phyloP scores from a whole-genome alignment of 345 rosid genomes.

The Hirschfeldia incana region DNA sequence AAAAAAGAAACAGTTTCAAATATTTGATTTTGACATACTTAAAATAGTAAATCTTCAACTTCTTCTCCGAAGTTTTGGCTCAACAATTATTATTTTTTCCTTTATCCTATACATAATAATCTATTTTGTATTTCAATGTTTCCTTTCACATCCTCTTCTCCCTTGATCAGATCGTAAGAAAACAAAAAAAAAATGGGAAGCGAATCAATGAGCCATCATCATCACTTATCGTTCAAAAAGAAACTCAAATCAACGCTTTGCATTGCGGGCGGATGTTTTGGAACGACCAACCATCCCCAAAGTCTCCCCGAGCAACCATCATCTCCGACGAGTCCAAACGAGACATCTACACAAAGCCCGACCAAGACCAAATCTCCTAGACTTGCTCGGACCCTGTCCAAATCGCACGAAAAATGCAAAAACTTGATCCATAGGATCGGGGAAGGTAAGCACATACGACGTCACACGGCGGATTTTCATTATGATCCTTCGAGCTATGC shows the following conservation, averaged over 20 bases:
- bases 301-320: conserved; percentile 2
- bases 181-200: conserved; percentile 18
- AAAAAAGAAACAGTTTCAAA: no score
- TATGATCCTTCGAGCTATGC: conserved; percentile 41
- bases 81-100: background rate
- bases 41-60: conserved; percentile 23
- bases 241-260: conserved; percentile 36
- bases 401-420: conserved; percentile 35
- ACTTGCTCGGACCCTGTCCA: conserved; percentile 34
- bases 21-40: no score
- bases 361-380: conserved; percentile 30
- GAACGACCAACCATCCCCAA: conserved; percentile 24
- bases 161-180: background rate
- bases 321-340: conserved; percentile 17
- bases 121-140: background rate
- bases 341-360: conserved; percentile 9
- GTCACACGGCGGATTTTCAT: conserved; percentile 37
- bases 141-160: background rate
- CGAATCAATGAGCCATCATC: conserved; percentile 29
- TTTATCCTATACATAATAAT: background rate
- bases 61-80: conserved; percentile 16
- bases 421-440: conserved; percentile 28
- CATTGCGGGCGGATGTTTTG: conserved; percentile 36
- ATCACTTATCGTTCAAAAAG: conserved; percentile 19
- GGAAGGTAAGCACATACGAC: conserved; percentile 30